These are phyloP conservation scores for Globisporangium ultimum DNA, from an alignment of 352 stramenopile species.

Conservation along the genomic window DNA sequence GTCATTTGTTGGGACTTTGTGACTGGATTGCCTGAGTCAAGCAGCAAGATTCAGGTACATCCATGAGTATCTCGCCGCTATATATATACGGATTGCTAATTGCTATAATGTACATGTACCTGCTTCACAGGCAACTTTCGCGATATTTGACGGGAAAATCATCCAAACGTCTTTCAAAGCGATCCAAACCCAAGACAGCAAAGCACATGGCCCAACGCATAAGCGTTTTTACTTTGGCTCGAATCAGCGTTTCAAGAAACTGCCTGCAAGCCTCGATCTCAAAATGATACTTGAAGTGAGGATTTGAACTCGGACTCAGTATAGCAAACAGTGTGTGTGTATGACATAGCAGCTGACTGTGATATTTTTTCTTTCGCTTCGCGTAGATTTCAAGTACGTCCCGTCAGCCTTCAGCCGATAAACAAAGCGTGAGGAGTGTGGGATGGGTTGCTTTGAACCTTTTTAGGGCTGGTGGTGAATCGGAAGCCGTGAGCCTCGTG, in stretches of 20 bases:
- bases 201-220: slow-evolving; percentile 18
- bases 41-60: slow-evolving; percentile 31
- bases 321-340: too few relatives aligned
- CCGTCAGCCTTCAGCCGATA: background rate
- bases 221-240: slow-evolving; percentile 33
- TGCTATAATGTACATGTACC: background rate
- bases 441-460: slow-evolving; percentile 41
- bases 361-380: background rate
- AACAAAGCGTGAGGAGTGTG: slow-evolving; percentile 22
- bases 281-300: slow-evolving; percentile 39
- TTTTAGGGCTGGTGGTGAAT: slow-evolving; percentile 17
- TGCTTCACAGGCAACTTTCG: slow-evolving; percentile 37
- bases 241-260: slow-evolving; percentile 26
- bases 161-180: slow-evolving; percentile 42
- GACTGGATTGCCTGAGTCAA: slow-evolving; percentile 19
- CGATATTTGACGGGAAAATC: slow-evolving; percentile 36
- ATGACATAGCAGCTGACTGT: background rate
- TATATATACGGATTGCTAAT: background rate
- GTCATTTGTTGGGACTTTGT: slow-evolving; percentile 48
- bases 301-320: background rate
- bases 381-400: slow-evolving; percentile 22
- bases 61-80: too few relatives aligned
- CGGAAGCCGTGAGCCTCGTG: slow-evolving; percentile 13
- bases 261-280: slow-evolving; percentile 23
- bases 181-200: slow-evolving; percentile 24